A percentile compares a stretch with the other conserved stretches of the same genome.
Evolutionary conservation across 2,329 filamentous ascomycete genomes (phyloP).

Genomic region (Pestalotiopsis sp.): DNA sequence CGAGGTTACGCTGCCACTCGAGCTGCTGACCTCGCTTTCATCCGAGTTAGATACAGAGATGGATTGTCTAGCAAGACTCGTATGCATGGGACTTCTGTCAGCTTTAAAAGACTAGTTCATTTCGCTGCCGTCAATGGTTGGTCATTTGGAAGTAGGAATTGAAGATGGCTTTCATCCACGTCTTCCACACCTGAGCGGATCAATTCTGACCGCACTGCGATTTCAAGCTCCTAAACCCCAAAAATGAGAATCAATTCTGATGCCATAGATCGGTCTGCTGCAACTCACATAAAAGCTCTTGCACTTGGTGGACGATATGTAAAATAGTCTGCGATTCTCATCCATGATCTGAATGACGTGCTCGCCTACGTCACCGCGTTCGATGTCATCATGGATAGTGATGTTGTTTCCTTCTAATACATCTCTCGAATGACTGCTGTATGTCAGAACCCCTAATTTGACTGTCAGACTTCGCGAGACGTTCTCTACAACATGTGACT

Average conservation of each 20-base stretch:
- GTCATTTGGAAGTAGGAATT: neutral
- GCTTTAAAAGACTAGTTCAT: neutral
- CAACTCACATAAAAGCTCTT: neutral
- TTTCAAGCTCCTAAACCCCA: neutral
- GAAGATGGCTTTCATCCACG: neutral
- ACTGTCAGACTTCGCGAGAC: neutral
- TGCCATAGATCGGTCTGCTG: too few relatives aligned
- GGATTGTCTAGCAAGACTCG: neutral
- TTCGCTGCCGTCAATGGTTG: neutral
- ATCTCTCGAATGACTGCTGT: neutral
- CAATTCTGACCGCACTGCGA: neutral
- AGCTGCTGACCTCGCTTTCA: neutral
- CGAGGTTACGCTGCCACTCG: neutral
- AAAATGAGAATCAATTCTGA: neutral
- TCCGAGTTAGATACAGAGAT: neutral
- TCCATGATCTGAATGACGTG: neutral
- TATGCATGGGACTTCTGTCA: neutral
- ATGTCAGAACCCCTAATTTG: neutral
- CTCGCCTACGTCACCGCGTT: neutral
- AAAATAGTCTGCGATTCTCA: neutral
- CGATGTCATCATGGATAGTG: neutral
- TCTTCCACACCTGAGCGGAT: neutral
- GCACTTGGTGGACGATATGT: neutral
- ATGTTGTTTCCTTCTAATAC: neutral
- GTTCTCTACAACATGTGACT: too few relatives aligned